Base-by-base conservation (phyloP, 2,329 filamentous ascomycete genomes). In the Curvularia hawaiiensis region DNA sequence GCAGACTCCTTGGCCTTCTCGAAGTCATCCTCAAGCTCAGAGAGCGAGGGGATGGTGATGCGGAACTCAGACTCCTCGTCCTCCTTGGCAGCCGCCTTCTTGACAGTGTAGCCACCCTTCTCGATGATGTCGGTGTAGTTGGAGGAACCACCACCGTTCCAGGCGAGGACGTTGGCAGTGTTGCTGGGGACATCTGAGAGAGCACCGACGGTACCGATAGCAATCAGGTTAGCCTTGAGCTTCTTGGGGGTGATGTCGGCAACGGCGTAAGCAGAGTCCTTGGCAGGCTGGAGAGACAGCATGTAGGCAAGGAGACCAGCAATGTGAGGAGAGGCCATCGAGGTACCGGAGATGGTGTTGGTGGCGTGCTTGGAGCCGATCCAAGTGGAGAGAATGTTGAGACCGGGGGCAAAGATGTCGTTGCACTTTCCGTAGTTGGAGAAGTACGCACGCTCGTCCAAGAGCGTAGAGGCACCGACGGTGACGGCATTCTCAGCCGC, bases 401-500 rank as follows among this genome's bases (percentile, higher is more conserved):
- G 85, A 75, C 95, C 95, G 60, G 95, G 95, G 63, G 93, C 95
- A 74, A 99, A 99, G 85, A 99, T 97, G 81, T 99, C 95, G 78
- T 94, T 97, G 87, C 95, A 99, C 85, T 94, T 95, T 79, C 95
- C 95, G 80, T 89, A 98, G 90, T 99, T 99, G 87, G 96, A 99
- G 88, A 99, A 99, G 87, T 98, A 99, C 66, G 95, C 95, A 81
- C 95, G 94, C 84, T 92, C 91, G 77, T 99, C 95, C 73, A 90
- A 87, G 59, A 99, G 87, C 69, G 91, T 95, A 45, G 92, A 96
- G 67, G 95, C 95, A 80, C 94, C 96, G 64, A 99, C 95, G 58
- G 95, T 99, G 77, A 99, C 87, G 67, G 95, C 93, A 75, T 96
- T 92, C 72, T 87, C 84, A 69, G 96, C 92, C 64, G 94, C 91